Conservation (phyloP, 176 grass and related monocot species). For the Hordeum vulgare region MorexV3_pseudomolecules_assembly NC_058519.1:410481757-410482256, state of each 20-base stretch:
- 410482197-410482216: constrained; percentile 76
- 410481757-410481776: too few relatives aligned
- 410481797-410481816: too few relatives aligned
- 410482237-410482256: not conserved
- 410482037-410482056: constrained; percentile 33
- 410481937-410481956: not conserved
- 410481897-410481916: not conserved
- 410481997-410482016: constrained; percentile 31
- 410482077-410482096: constrained; percentile 28
- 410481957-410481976: not conserved
- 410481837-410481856: too few relatives aligned
- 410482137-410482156: constrained; percentile 41
- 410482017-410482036: constrained; percentile 33
- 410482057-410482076: constrained; percentile 12
- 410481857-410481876: too few relatives aligned
- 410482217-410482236: constrained; percentile 84
- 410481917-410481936: not conserved
- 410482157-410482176: constrained; percentile 47
- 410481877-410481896: too few relatives aligned
- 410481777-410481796: too few relatives aligned
- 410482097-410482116: constrained; percentile 40
- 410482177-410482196: constrained; percentile 40
- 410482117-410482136: constrained; percentile 30
- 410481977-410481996: constrained; percentile 8
- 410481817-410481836: too few relatives aligned